Evolutionary conservation across 306 rosid genomes (phyloP).

Genomic region (Malus orientalis): DNA sequence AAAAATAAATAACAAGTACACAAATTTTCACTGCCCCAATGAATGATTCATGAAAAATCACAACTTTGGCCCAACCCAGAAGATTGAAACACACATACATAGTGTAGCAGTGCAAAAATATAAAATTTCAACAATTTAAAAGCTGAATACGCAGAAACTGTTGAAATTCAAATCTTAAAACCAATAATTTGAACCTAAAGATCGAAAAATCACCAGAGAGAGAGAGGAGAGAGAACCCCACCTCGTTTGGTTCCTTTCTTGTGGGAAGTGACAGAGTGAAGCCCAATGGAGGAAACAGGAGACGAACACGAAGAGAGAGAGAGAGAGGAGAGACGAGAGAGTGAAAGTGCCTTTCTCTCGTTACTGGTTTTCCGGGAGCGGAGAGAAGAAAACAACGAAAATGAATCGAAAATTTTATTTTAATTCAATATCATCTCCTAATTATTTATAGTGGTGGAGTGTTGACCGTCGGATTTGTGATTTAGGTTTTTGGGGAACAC

Average conservation of each 20-base stretch:
- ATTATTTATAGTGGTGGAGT: background rate
- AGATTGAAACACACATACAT: background rate
- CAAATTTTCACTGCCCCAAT: background rate
- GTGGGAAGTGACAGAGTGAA: background rate
- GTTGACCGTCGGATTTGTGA: background rate
- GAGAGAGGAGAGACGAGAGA: background rate
- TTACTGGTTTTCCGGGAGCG: background rate
- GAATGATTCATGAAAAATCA: background rate
- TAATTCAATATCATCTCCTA: background rate
- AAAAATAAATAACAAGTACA: background rate
- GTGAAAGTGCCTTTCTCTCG: background rate
- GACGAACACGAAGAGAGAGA: slow-evolving; percentile 13
- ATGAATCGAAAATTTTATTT: background rate
- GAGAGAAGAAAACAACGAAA: background rate
- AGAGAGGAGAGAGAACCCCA: background rate
- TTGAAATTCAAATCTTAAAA: slow-evolving; percentile 13
- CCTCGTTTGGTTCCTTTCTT: background rate
- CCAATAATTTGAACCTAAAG: background rate
- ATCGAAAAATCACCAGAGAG: background rate
- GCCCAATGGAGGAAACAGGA: slow-evolving; percentile 1
- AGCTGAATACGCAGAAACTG: background rate
- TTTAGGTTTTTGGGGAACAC: background rate
- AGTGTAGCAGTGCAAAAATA: too few relatives aligned
- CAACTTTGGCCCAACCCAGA: background rate
- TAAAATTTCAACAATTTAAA: background rate